Conservation (phyloP, 345 rosid species). For the Eucalyptus sideroxylon region DNA sequence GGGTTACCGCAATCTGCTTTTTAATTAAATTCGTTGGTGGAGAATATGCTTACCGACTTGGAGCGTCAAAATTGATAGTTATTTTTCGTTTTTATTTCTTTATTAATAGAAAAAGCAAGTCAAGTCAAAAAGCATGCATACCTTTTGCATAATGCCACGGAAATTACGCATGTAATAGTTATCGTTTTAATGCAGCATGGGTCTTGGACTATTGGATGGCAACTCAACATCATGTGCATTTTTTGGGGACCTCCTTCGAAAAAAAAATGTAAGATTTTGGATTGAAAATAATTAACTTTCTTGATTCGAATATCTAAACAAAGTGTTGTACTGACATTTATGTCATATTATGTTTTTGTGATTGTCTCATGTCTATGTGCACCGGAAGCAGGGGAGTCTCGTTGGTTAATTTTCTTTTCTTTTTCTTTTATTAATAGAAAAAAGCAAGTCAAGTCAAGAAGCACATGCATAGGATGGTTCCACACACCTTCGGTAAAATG, state of each 20-base stretch:
- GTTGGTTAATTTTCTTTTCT: too few relatives aligned
- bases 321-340: background rate
- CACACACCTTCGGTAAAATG: background rate
- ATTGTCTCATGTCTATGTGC: background rate
- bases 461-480: background rate
- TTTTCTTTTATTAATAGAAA: too few relatives aligned
- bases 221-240: background rate
- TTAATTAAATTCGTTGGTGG: background rate
- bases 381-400: too few relatives aligned
- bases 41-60: fast-evolving
- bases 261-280: too few relatives aligned
- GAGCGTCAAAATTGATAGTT: background rate
- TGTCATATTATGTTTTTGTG: background rate
- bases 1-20: background rate
- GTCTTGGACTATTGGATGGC: background rate
- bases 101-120: background rate
- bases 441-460: background rate
- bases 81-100: background rate
- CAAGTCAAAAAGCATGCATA: background rate
- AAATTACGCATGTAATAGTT: background rate
- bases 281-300: background rate
- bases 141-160: background rate
- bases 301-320: too few relatives aligned
- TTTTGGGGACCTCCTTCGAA: background rate
- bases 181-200: background rate